A percentile compares a stretch with the other conserved stretches of the same genome.
phyloP scores from a whole-genome alignment of 2,329 filamentous ascomycete species.

The Hypoxylon sp. region DNA sequence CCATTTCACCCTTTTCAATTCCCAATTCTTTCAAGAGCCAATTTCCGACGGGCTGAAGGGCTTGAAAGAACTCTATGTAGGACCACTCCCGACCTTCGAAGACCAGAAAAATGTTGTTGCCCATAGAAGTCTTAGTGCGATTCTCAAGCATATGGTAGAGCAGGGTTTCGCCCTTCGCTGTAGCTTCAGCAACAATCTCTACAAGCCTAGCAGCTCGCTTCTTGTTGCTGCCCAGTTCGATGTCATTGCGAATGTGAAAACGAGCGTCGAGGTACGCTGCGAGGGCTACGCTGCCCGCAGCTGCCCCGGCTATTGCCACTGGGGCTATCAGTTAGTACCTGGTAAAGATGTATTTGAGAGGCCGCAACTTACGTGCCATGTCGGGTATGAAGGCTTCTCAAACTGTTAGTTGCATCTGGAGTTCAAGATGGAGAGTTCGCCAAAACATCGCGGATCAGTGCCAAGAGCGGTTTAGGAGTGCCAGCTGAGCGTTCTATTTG shows the following conservation, averaged over 20 bases:
- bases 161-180: constrained; percentile 41
- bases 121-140: constrained; percentile 40
- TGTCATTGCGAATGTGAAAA: constrained; percentile 72
- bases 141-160: constrained; percentile 47
- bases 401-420: not conserved
- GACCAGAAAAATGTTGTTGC: constrained; percentile 56
- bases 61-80: constrained; percentile 66
- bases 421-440: not conserved
- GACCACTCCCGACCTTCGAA: constrained; percentile 73
- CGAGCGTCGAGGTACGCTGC: constrained; percentile 75
- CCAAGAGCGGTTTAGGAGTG: not conserved
- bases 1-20: constrained; percentile 69
- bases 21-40: constrained; percentile 69
- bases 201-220: constrained; percentile 56
- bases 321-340: constrained; percentile 7
- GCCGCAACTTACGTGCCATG: constrained; percentile 34
- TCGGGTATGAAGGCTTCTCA: not conserved
- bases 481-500: not conserved
- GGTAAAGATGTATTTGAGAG: not conserved
- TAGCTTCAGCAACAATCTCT: constrained; percentile 56
- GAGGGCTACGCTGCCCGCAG: constrained; percentile 49
- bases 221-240: constrained; percentile 58
- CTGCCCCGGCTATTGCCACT: constrained; percentile 42
- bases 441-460: not conserved
- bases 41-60: constrained; percentile 68